phyloP scores from a whole-genome alignment of 148 eudicot species.

The Euryodendron excelsum region DNA sequence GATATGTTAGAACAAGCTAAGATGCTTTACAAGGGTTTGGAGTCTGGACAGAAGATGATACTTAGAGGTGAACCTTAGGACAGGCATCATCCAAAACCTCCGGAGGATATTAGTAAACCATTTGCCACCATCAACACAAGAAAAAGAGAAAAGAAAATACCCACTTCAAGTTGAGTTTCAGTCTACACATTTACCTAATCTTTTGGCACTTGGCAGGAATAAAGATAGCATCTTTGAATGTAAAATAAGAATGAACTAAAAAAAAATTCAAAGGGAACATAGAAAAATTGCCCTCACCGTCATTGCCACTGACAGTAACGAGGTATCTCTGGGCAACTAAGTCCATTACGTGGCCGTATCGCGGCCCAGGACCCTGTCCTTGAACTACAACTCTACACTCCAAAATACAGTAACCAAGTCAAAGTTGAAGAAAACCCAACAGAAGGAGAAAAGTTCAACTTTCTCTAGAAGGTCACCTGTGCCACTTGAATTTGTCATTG shows the following conservation, averaged over 20 bases:
- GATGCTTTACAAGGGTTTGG: neutral
- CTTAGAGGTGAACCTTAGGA: neutral
- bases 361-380: slow-evolving; percentile 93
- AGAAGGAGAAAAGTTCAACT: slow-evolving; percentile 1
- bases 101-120: neutral
- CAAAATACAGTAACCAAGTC: slow-evolving; percentile 21
- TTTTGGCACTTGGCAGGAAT: neutral
- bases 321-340: slow-evolving; percentile 94
- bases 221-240: neutral
- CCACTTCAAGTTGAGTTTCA: neutral
- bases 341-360: slow-evolving; percentile 97
- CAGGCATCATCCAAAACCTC: neutral
- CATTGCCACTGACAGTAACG: slow-evolving; percentile 87
- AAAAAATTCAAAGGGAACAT: neutral
- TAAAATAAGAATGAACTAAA: neutral
- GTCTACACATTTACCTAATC: neutral
- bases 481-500: slow-evolving; percentile 97
- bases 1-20: neutral
- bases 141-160: neutral
- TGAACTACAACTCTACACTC: slow-evolving; percentile 90
- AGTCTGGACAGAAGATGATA: neutral
- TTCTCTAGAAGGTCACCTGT: slow-evolving; percentile 48
- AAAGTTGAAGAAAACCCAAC: slow-evolving; percentile 3
- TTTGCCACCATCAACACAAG: too few species aligned
- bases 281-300: slow-evolving; percentile 52